These are phyloP conservation scores for Otatea glauca DNA, from an alignment of 176 grass and related monocot genomes.

Conservation along the genomic window DNA sequence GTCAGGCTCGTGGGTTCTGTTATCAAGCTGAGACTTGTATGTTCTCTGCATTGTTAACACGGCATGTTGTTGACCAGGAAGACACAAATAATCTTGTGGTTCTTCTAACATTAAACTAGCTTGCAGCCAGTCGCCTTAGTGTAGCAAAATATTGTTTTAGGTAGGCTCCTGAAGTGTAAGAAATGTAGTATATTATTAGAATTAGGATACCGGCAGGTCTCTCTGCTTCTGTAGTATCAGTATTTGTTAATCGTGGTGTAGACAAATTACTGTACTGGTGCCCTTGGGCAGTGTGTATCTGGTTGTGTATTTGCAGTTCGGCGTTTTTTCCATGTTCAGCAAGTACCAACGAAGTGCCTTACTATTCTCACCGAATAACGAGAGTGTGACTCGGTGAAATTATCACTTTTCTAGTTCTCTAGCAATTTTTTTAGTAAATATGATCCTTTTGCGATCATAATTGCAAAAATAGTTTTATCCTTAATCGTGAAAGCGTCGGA, in stretches of 20 bases:
- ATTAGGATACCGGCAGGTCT: constrained; percentile 11
- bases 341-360: not conserved
- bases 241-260: not conserved
- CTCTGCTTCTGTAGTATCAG: not conserved
- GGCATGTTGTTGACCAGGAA: not conserved
- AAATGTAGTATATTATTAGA: constrained; percentile 13
- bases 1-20: not conserved
- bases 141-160: constrained; percentile 6
- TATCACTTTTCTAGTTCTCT: too few relatives aligned
- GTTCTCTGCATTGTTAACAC: not conserved
- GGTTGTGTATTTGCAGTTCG: constrained; percentile 15
- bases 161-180: constrained; percentile 4
- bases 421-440: too few relatives aligned
- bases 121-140: not conserved
- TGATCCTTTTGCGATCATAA: too few relatives aligned
- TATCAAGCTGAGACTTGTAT: not conserved
- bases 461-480: too few relatives aligned
- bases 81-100: not conserved
- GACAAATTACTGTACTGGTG: not conserved
- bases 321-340: not conserved
- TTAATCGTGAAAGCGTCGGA: too few relatives aligned
- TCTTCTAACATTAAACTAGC: not conserved
- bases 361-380: not conserved
- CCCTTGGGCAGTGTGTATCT: not conserved
- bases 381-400: not conserved